Conservation (phyloP, 108 stramenopile species). For the Cyclostephanos invisitatus region DNA sequence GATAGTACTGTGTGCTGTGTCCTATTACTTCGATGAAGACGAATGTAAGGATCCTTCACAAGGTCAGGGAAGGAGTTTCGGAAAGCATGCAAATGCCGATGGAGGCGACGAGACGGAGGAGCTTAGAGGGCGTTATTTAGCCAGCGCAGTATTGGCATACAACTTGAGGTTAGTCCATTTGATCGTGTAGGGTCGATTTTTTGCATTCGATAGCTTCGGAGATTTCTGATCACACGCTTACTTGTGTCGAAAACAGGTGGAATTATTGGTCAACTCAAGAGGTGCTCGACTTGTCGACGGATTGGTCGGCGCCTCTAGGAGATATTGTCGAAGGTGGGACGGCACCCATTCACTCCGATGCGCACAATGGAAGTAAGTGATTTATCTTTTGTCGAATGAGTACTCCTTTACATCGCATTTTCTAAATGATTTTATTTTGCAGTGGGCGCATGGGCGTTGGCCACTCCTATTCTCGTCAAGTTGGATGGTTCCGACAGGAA, state of each 20-base stretch:
- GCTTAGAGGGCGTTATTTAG: conserved; percentile 64
- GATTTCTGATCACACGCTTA: no score
- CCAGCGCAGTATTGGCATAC: conserved; percentile 75
- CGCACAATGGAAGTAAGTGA: conserved; percentile 32
- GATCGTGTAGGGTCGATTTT: background rate
- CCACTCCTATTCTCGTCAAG: conserved; percentile 72
- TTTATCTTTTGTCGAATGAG: background rate
- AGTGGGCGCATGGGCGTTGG: conserved; percentile 78
- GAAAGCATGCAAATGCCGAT: conserved; percentile 65
- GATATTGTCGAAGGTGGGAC: conserved; percentile 56
- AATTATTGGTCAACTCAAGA: conserved; percentile 64
- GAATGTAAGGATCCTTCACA: conserved; percentile 76
- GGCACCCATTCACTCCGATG: conserved; percentile 45
- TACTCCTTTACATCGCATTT: background rate
- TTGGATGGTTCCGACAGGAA: conserved; percentile 67
- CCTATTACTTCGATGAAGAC: conserved; percentile 86
- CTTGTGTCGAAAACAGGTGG: conserved; percentile 16
- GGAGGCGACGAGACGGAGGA: conserved; percentile 81
- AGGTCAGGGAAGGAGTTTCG: conserved; percentile 35
- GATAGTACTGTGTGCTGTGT: conserved; percentile 67
- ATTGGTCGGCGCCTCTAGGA: conserved; percentile 75
- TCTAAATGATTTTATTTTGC: conserved; percentile 4
- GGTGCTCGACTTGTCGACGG: conserved; percentile 78
- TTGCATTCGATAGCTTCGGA: background rate
- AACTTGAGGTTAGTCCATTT: conserved; percentile 39